Evolutionary conservation across 2,329 filamentous ascomycete species (phyloP).

Genomic region (Fusarium cyanostomum): DNA sequence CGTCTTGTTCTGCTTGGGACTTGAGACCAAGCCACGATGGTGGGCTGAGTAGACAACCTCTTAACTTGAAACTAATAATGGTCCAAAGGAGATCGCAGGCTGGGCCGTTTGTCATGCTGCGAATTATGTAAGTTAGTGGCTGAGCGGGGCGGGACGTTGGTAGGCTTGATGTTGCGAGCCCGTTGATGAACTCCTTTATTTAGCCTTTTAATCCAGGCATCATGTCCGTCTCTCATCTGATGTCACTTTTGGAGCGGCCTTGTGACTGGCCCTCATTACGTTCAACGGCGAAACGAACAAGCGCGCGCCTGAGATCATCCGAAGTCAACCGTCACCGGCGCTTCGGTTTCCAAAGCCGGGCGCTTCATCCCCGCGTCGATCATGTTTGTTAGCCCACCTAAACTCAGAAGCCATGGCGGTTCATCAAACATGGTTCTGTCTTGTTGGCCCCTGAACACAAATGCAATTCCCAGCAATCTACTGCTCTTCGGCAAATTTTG

Average conservation of each 20-base stretch:
- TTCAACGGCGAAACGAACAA: not conserved
- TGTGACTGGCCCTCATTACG: not conserved
- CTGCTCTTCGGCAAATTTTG: not conserved
- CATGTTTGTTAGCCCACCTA: conserved; percentile 5
- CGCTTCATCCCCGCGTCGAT: conserved; percentile 25
- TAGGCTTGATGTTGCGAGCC: not conserved
- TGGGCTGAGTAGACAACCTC: not conserved
- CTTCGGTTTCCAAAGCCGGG: conserved; percentile 16
- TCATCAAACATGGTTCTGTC: not conserved
- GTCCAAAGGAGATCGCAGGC: not conserved
- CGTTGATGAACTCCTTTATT: not conserved
- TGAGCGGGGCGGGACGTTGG: not conserved
- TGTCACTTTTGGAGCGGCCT: not conserved
- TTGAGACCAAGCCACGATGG: too few relatives aligned
- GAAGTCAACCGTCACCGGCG: conserved; percentile 5
- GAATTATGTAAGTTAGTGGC: not conserved
- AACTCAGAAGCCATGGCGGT: conserved; percentile 8
- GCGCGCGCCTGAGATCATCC: conserved; percentile 13
- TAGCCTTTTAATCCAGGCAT: not conserved
- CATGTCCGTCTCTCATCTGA: not conserved
- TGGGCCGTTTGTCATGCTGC: not conserved
- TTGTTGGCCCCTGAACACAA: too few relatives aligned
- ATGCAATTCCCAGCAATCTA: not conserved
- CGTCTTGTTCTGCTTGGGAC: too few relatives aligned
- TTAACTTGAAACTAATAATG: not conserved